A percentile compares a stretch with the other conserved stretches of the same genome.
These are phyloP conservation scores for Saccharomyces eubayanus DNA, from an alignment of 805 yeast species.

Conservation along the genomic window DNA sequence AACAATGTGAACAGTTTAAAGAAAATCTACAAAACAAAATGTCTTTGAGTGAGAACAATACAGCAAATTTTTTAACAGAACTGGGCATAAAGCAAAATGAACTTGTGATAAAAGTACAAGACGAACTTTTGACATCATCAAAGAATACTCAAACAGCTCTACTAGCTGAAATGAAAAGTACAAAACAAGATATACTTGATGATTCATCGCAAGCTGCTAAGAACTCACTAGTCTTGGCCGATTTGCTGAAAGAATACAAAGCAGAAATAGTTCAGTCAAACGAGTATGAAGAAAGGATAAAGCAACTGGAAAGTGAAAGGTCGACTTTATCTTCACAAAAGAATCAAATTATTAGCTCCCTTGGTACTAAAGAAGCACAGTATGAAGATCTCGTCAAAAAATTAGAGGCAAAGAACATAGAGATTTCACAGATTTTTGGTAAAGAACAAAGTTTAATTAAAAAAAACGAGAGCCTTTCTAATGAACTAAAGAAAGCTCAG, in stretches of 20 bases:
- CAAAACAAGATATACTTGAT: constrained; percentile 1
- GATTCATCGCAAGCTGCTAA: background rate
- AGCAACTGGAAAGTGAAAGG: constrained; percentile 14
- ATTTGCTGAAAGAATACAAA: constrained; percentile 5
- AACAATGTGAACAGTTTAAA: background rate
- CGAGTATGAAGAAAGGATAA: constrained; percentile 14
- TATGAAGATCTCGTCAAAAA: constrained; percentile 12
- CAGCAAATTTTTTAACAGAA: background rate
- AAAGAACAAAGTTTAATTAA: constrained; percentile 9
- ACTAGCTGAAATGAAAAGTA: background rate
- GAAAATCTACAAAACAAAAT: background rate
- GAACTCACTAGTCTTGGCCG: background rate
- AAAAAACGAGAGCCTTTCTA: constrained; percentile 2
- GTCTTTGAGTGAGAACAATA: background rate
- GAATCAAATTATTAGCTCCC: constrained; percentile 16
- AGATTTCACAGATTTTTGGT: constrained; percentile 5
- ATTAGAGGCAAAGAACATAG: constrained; percentile 7
- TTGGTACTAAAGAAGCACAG: constrained; percentile 24
- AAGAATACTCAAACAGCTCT: background rate
- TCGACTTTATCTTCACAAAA: constrained; percentile 18
- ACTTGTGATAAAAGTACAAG: background rate
- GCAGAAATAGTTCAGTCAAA: constrained; percentile 6
- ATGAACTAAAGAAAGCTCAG: constrained; percentile 7
- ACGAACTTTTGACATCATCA: background rate
- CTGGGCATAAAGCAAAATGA: background rate